Percentiles rank a stretch among this genome's conserved stretches.
Conservation (phyloP, 805 yeast species). For the Metschnikowia matae region DNA sequence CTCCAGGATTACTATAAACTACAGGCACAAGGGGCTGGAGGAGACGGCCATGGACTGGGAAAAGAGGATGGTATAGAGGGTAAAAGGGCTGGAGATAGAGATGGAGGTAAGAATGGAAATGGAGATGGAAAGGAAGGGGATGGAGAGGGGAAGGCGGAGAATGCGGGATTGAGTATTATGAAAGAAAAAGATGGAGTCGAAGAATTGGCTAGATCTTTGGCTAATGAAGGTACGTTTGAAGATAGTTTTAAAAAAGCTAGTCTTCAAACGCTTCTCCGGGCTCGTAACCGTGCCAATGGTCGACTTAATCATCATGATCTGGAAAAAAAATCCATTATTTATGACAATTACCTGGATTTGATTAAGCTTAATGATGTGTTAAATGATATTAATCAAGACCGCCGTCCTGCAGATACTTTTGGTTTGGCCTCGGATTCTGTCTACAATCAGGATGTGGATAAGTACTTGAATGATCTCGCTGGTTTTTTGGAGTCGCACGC, state of each 20-base stretch:
- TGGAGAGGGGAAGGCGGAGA: not conserved
- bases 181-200: not conserved
- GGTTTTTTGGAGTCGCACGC: slow-evolving; percentile 10
- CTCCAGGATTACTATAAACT: slow-evolving; percentile 40
- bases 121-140: too few species aligned
- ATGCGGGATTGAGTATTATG: not conserved
- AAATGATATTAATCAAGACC: slow-evolving; percentile 10
- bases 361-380: slow-evolving; percentile 62
- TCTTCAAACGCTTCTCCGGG: slow-evolving; percentile 10
- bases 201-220: not conserved
- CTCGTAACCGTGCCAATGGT: slow-evolving; percentile 25
- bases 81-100: slow-evolving; percentile 1
- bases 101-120: not conserved
- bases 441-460: slow-evolving; percentile 9
- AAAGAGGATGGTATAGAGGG: not conserved
- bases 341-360: slow-evolving; percentile 71
- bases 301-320: slow-evolving; percentile 51
- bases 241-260: slow-evolving; percentile 8
- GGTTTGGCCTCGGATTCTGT: slow-evolving; percentile 1
- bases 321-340: slow-evolving; percentile 65
- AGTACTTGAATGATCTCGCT: slow-evolving; percentile 8
- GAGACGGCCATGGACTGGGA: too few species aligned
- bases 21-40: slow-evolving; percentile 7
- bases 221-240: not conserved
- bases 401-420: slow-evolving; percentile 4